These are phyloP conservation scores for Thuidium tamariscinum DNA, from an alignment of 225 moss, liverwort and hornwort genomes.

Conservation along the genomic window DNA sequence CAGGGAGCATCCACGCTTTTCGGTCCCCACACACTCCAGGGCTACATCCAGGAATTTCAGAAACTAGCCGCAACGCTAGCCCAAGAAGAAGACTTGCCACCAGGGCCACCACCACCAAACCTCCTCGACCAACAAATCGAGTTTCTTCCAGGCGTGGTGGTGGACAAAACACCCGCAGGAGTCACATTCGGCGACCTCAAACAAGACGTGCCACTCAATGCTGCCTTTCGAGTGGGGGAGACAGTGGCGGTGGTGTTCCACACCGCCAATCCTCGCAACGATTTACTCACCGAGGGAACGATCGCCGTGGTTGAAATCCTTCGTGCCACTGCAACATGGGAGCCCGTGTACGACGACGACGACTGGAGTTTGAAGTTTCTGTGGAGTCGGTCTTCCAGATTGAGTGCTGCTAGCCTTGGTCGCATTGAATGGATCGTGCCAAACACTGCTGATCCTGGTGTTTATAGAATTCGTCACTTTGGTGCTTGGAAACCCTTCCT, in stretches of 20 bases:
- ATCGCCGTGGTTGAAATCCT: slow-evolving; percentile 51
- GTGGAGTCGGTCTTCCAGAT: slow-evolving; percentile 37
- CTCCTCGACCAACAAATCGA: slow-evolving; percentile 51
- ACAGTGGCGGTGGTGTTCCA: slow-evolving; percentile 55
- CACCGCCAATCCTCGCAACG: slow-evolving; percentile 69
- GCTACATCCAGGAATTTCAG: slow-evolving; percentile 71
- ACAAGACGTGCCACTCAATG: slow-evolving; percentile 43
- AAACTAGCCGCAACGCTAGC: slow-evolving; percentile 58
- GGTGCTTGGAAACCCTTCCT: slow-evolving; percentile 63
- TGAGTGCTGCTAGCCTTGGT: slow-evolving; percentile 38
- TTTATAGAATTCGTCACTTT: slow-evolving; percentile 66
- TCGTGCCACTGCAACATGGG: slow-evolving; percentile 32
- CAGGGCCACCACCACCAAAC: slow-evolving; percentile 53
- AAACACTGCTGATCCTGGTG: slow-evolving; percentile 21
- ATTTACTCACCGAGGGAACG: slow-evolving; percentile 61
- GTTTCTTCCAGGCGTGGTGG: slow-evolving; percentile 53
- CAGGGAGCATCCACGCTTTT: slow-evolving; percentile 74
- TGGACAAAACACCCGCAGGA: slow-evolving; percentile 46
- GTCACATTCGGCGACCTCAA: slow-evolving; percentile 53
- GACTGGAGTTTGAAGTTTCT: slow-evolving; percentile 71
- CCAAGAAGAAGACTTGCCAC: slow-evolving; percentile 25
- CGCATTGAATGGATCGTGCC: slow-evolving; percentile 62
- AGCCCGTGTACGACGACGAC: slow-evolving; percentile 57
- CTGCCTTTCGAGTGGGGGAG: slow-evolving; percentile 39
- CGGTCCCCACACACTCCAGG: slow-evolving; percentile 69